A percentile compares a stretch with the other conserved stretches of the same genome.
phyloP scores from a whole-genome alignment of 805 yeast species.

The Huiozyma naganishii region DNA sequence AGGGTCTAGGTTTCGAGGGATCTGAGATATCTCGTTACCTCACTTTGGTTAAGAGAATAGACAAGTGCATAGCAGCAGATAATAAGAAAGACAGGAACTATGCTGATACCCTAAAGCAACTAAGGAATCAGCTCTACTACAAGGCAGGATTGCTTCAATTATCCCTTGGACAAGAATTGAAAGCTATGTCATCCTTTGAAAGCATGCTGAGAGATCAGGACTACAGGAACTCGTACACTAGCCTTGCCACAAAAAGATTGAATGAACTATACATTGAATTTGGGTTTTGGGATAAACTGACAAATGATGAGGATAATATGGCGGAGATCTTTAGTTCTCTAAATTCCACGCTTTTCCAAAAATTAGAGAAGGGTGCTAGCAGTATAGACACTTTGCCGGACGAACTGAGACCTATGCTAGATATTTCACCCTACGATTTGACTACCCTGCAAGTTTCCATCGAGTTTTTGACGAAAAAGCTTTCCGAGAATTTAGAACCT shows the following conservation, averaged over 20 bases:
- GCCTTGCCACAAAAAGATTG: constrained; percentile 41
- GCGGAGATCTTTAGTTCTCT: constrained; percentile 11
- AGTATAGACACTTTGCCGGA: constrained; percentile 18
- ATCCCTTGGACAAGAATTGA: constrained; percentile 41
- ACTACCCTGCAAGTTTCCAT: constrained; percentile 21
- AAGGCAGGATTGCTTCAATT: constrained; percentile 54
- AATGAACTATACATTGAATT: constrained; percentile 39
- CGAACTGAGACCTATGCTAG: constrained; percentile 27
- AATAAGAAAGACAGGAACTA: background rate
- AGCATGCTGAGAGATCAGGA: constrained; percentile 31
- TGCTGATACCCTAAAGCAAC: background rate
- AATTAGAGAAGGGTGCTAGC: constrained; percentile 1
- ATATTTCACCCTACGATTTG: constrained; percentile 36
- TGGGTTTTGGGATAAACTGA: constrained; percentile 38
- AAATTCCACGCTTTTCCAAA: constrained; percentile 7
- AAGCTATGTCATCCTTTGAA: constrained; percentile 44
- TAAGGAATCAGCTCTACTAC: constrained; percentile 33
- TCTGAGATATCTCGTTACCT: background rate
- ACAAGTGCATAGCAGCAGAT: background rate
- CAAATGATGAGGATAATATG: constrained; percentile 8
- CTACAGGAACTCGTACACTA: constrained; percentile 18
- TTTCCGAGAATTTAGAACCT: constrained; percentile 22
- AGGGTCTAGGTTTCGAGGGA: background rate
- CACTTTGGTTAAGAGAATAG: background rate
- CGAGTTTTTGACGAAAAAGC: constrained; percentile 10